Evolutionary conservation across 2,329 filamentous ascomycete genomes (phyloP), one percentile per base, ranked within the genome.

Genomic region (Basipetospora chlamydospora): DNA sequence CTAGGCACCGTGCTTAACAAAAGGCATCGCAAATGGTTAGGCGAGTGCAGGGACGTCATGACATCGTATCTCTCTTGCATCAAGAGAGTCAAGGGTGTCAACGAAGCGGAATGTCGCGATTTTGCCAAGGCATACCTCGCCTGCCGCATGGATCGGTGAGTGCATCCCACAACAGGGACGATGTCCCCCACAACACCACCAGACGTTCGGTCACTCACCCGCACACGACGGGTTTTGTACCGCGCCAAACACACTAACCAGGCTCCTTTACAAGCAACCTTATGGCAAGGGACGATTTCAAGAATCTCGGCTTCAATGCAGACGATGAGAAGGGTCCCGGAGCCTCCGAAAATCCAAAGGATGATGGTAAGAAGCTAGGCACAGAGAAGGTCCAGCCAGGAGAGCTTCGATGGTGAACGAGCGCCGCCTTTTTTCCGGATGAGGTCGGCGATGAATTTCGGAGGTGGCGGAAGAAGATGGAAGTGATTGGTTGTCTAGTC

Each of bases 261-360:
- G 9, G 16, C n/a, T 8, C n/a, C n/a, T n/a, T n/a, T n/a, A n/a
- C n/a, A 33, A 86, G 86, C 47, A 95, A 96, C 52, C 64, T 98
- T 22, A 98, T 98, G 90, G 87, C 87, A 6, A 84, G 73, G 47
- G 90, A 98, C 52, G 83, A 93, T 41, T 90, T 96, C 58, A 85
- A 82, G 57, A 98, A 98, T 52, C 64, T 98, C 28, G 90, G 90
- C 0, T 90, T 93, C 47, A 64, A 31, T n/a, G n/a, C n/a, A n/a
- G n/a, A n/a, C n/a, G n/a, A n/a, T n/a, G n/a, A n/a, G n/a, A 50
- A 54, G 32, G 41, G 46, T 38, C 39, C 43, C 41, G 37, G 37
- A 43, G 30, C 33, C 35, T 11, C 30, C 41, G 35, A 43, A 46
- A 42, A 47, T n/a, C n/a, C 9, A 13, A 31, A 31, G 17, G 17